Base-by-base conservation (phyloP, 2,329 filamentous ascomycete species). In the Rugonectria rugulosa region DNA sequence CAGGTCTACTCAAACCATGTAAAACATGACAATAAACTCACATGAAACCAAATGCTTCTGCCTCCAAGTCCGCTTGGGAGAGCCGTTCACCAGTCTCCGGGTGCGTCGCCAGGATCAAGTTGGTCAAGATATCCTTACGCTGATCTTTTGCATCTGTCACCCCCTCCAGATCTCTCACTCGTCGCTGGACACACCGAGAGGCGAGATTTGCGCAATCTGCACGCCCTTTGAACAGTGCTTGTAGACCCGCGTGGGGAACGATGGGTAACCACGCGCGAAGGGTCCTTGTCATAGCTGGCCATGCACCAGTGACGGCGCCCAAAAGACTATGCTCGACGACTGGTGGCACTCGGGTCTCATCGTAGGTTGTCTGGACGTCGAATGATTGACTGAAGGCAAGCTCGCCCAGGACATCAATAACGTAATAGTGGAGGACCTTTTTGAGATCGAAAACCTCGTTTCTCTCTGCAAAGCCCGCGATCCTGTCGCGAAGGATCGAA, bases 31-130 rank as follows among this genome's bases (percentile, higher is more conserved):
- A n/a, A n/a, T n/a, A n/a, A n/a, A 45, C 57, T 53, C 23, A 57
- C 57, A 59, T 57, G 14, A 59, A 59, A 4, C 57, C 57, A 40
- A 57, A 59, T 12, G 57, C 53, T 17, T 59, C 57, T 11, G 56
- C 56, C 19, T 59, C 52, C 15, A 59, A 21, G 40, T 59, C 56
- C 8, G 38, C 17, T 24, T 52, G 41, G 7, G 29, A 15, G 15
- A 59, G 19, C 7, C 40, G 46, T 17, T 59, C 56, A 11, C 56
- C 56, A 2, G 52, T 56, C 20, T 56, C 56, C 17, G 56, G 56
- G 14, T 59, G 42, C 6, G 19, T 44, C 15, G 56, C 56, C 31
- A 59, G 23, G 26, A 59, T 59, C 7, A 59, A 24, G 38, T 52
- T 59, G 8, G 56, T 59, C 4, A 59, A 36, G 48, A 56, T 59